These are phyloP conservation scores for Senna siamea DNA, from an alignment of 306 rosid species.

Conservation along the genomic window DNA sequence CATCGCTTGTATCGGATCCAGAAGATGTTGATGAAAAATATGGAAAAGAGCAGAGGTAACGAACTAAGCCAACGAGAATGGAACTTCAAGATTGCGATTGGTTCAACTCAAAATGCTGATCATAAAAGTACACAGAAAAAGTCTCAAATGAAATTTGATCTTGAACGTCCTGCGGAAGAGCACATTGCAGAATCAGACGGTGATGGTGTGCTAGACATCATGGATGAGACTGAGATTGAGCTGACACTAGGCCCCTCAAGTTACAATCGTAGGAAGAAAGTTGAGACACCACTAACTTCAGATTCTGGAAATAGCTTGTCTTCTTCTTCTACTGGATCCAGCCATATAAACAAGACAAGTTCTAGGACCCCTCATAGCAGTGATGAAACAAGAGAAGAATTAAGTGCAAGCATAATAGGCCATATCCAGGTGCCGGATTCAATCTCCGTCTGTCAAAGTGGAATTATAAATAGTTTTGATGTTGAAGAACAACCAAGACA, in stretches of 20 bases:
- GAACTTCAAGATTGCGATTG: constrained; percentile 44
- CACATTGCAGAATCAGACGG: constrained; percentile 42
- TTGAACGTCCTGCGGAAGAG: constrained; percentile 56
- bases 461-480: constrained; percentile 40
- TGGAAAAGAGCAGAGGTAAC: constrained; percentile 41
- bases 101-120: constrained; percentile 44
- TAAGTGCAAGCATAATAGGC: constrained; percentile 41
- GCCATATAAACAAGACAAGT: constrained; percentile 56
- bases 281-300: constrained; percentile 53
- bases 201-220: constrained; percentile 47
- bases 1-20: constrained; percentile 78
- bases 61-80: constrained; percentile 49
- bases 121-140: constrained; percentile 30
- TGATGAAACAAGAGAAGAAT: constrained; percentile 38
- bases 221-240: constrained; percentile 72
- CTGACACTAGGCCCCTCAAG: constrained; percentile 79
- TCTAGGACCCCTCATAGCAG: constrained; percentile 39
- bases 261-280: constrained; percentile 52
- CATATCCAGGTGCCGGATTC: constrained; percentile 45
- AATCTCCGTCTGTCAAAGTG: constrained; percentile 41
- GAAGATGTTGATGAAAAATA: constrained; percentile 70
- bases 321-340: constrained; percentile 72
- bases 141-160: constrained; percentile 47
- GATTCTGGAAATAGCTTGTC: constrained; percentile 67
- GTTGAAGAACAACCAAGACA: constrained; percentile 57